These are phyloP conservation scores for Monosporascus sp. DNA, from an alignment of 2,329 filamentous ascomycete species.

Conservation along the genomic window DNA sequence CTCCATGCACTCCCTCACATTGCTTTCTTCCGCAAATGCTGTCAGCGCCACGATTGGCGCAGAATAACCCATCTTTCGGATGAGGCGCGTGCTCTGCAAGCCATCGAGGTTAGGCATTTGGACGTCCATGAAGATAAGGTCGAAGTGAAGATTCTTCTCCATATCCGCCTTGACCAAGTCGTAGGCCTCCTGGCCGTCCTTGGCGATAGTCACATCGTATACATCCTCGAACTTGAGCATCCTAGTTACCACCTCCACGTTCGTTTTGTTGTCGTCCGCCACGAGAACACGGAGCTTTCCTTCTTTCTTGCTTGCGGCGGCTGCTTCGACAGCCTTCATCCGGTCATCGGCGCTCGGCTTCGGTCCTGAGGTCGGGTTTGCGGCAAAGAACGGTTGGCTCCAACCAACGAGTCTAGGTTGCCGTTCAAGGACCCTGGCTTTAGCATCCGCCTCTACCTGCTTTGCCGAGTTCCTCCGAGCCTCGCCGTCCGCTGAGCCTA, in stretches of 20 bases:
- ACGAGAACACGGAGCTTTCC: slow-evolving; percentile 75
- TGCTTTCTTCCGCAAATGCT: slow-evolving; percentile 85
- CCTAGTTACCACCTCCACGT: slow-evolving; percentile 53
- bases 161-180: slow-evolving; percentile 81
- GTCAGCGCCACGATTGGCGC: slow-evolving; percentile 88
- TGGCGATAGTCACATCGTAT: slow-evolving; percentile 84
- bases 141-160: slow-evolving; percentile 66
- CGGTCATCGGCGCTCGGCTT: slow-evolving; percentile 49
- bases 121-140: slow-evolving; percentile 94
- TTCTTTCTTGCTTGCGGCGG: slow-evolving; percentile 55
- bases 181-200: slow-evolving; percentile 81
- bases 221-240: slow-evolving; percentile 72
- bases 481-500: slow-evolving; percentile 37
- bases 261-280: slow-evolving; percentile 63
- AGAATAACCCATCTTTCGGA: slow-evolving; percentile 79
- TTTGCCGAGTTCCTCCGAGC: slow-evolving; percentile 26
- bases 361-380: slow-evolving; percentile 30
- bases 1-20: slow-evolving; percentile 79
- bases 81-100: slow-evolving; percentile 77
- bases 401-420: slow-evolving; percentile 78
- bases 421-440: slow-evolving; percentile 50
- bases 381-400: slow-evolving; percentile 74
- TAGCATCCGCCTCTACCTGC: slow-evolving; percentile 23
- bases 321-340: slow-evolving; percentile 59
- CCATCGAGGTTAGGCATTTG: slow-evolving; percentile 94